phyloP scores from a whole-genome alignment of 441 rosid genomes.

The Bruguiera hainesii region DNA sequence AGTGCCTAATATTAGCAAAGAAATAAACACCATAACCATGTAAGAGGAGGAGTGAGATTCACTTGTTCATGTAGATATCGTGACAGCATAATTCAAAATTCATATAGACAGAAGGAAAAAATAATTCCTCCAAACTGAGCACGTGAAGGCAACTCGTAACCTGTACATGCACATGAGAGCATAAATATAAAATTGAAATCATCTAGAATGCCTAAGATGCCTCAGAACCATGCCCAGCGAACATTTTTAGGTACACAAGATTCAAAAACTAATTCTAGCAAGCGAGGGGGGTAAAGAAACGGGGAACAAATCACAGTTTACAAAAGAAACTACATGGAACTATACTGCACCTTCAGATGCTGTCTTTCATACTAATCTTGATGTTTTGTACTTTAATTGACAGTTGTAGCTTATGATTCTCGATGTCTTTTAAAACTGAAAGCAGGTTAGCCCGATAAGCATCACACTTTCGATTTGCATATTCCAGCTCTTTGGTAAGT shows the following conservation, averaged over 20 bases:
- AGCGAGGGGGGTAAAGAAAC: neutral
- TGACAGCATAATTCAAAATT: too few relatives aligned
- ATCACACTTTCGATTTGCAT: slow-evolving; percentile 69
- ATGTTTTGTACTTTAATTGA: slow-evolving; percentile 79
- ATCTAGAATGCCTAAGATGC: slow-evolving; percentile 17
- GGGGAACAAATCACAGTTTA: neutral
- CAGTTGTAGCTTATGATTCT: slow-evolving; percentile 80
- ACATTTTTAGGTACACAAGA: slow-evolving; percentile 7
- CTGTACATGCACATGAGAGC: slow-evolving; percentile 13
- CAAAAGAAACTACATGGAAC: slow-evolving; percentile 5
- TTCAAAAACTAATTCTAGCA: slow-evolving; percentile 1
- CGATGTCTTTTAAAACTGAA: slow-evolving; percentile 77
- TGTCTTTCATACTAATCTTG: slow-evolving; percentile 73
- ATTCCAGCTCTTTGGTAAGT: slow-evolving; percentile 53
- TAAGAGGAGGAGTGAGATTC: too few relatives aligned
- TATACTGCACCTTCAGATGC: slow-evolving; percentile 32
- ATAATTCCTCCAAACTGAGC: slow-evolving; percentile 16
- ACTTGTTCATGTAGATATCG: too few relatives aligned
- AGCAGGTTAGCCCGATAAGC: slow-evolving; percentile 74
- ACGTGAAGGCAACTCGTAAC: slow-evolving; percentile 18
- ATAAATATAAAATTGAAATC: slow-evolving; percentile 9
- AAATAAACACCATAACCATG: too few relatives aligned
- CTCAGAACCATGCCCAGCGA: neutral
- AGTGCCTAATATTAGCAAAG: too few relatives aligned
- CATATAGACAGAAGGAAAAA: neutral